Evolutionary conservation across 345 rosid genomes (phyloP).

Genomic region (Linum tenue): DNA sequence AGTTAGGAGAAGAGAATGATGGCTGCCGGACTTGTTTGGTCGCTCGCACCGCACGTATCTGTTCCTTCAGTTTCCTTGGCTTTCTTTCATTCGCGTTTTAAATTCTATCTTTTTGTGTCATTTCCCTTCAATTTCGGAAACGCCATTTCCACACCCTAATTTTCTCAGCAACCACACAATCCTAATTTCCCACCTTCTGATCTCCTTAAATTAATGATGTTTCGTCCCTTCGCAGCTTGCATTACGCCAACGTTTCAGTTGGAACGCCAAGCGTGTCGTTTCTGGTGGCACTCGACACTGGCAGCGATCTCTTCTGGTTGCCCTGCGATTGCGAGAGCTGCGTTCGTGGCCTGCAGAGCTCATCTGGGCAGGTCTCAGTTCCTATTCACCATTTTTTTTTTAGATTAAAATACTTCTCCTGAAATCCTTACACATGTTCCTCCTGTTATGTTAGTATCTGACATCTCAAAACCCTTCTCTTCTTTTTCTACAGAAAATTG

Average conservation of each 20-base stretch:
- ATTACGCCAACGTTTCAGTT: conserved; percentile 71
- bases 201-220: too few relatives aligned
- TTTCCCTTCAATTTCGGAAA: neutral
- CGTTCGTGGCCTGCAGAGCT: conserved; percentile 25
- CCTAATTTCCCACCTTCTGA: too few relatives aligned
- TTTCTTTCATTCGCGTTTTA: too few relatives aligned
- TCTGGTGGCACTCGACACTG: conserved; percentile 88
- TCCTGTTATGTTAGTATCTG: neutral
- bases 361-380: conserved; percentile 36
- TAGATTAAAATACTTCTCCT: neutral
- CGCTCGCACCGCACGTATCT: neutral
- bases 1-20: neutral
- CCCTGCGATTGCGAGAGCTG: conserved; percentile 80
- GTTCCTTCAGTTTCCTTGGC: too few relatives aligned
- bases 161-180: conserved; percentile 3
- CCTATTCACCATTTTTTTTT: neutral
- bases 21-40: neutral
- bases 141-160: neutral
- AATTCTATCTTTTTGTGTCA: too few relatives aligned
- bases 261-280: conserved; percentile 66
- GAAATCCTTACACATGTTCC: neutral
- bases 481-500: conserved; percentile 27
- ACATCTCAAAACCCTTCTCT: neutral
- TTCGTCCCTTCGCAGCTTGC: conserved; percentile 39
- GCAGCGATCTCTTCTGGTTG: conserved; percentile 91